A percentile compares a stretch with the other conserved stretches of the same genome.
phyloP scores from a whole-genome alignment of 345 rosid genomes.

The Linum tenue region DNA sequence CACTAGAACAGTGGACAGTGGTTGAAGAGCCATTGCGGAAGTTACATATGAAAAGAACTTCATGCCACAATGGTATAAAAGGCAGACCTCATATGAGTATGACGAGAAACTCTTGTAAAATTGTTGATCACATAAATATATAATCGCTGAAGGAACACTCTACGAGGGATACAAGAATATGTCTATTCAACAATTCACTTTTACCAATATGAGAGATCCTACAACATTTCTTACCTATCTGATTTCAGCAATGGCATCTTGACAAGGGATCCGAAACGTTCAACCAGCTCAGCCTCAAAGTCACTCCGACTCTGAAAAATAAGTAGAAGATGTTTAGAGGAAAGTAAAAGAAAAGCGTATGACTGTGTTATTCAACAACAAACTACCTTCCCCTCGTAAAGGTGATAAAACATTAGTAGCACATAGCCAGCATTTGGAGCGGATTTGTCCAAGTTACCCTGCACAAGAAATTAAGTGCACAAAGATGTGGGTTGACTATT shows the following conservation, averaged over 20 bases:
- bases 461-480: constrained; percentile 15
- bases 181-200: background rate
- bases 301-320: constrained; percentile 57
- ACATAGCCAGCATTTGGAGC: constrained; percentile 88
- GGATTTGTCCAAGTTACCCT: constrained; percentile 95
- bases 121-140: background rate
- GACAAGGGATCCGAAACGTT: constrained; percentile 80
- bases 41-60: too few species aligned
- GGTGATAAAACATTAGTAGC: constrained; percentile 89
- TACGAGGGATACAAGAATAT: background rate
- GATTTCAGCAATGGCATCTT: constrained; percentile 84
- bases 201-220: background rate
- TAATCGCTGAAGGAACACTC: background rate
- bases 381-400: constrained; percentile 89
- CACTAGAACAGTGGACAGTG: too few species aligned
- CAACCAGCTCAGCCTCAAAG: constrained; percentile 75
- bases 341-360: background rate
- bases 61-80: too few species aligned
- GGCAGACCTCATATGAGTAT: too few species aligned
- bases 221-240: constrained; percentile 43
- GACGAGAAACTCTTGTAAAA: too few species aligned
- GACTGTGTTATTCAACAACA: constrained; percentile 6
- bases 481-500: background rate
- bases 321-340: background rate
- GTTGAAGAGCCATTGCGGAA: too few species aligned